Conservation (phyloP, 768 basidiomycete species). For the Phaeotremella fagi region DNA sequence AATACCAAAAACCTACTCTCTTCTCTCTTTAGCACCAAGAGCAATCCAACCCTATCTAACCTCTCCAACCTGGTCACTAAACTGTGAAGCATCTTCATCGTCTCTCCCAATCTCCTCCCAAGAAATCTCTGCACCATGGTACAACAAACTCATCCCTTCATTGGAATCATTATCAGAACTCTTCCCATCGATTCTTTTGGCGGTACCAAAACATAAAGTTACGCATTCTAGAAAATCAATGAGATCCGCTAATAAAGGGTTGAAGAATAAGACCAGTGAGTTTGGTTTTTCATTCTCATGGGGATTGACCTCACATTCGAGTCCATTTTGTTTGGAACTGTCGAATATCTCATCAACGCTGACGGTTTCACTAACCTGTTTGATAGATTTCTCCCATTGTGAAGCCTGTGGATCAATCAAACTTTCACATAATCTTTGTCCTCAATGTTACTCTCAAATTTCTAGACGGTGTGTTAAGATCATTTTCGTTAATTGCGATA, state of each 20-base stretch:
- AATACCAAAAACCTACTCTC: background rate
- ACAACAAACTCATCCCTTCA: slow-evolving; percentile 38
- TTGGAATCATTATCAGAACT: slow-evolving; percentile 62
- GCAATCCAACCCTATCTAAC: slow-evolving; percentile 8
- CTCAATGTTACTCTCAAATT: slow-evolving; percentile 69
- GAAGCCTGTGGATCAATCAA: slow-evolving; percentile 85
- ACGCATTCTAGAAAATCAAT: slow-evolving; percentile 94
- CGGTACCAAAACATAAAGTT: slow-evolving; percentile 89
- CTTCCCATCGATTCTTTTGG: slow-evolving; percentile 79
- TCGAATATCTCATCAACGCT: too few relatives aligned
- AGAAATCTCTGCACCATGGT: slow-evolving; percentile 6
- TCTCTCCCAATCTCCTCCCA: background rate
- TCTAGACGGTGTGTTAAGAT: slow-evolving; percentile 54
- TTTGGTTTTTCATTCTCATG: slow-evolving; percentile 3
- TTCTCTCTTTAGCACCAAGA: background rate
- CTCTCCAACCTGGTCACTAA: slow-evolving; percentile 26
- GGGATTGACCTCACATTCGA: too few relatives aligned
- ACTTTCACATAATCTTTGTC: slow-evolving; percentile 81
- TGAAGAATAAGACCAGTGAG: slow-evolving; percentile 88
- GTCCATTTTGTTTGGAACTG: too few relatives aligned
- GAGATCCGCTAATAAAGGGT: slow-evolving; percentile 87
- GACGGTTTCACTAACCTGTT: slow-evolving; percentile 9
- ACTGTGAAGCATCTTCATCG: slow-evolving; percentile 26
- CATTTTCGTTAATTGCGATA: background rate
- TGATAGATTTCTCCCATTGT: slow-evolving; percentile 78